These are phyloP conservation scores for Entomortierella parvispora DNA, from an alignment of 192 early-diverging fungal species.

Conservation along the genomic window DNA sequence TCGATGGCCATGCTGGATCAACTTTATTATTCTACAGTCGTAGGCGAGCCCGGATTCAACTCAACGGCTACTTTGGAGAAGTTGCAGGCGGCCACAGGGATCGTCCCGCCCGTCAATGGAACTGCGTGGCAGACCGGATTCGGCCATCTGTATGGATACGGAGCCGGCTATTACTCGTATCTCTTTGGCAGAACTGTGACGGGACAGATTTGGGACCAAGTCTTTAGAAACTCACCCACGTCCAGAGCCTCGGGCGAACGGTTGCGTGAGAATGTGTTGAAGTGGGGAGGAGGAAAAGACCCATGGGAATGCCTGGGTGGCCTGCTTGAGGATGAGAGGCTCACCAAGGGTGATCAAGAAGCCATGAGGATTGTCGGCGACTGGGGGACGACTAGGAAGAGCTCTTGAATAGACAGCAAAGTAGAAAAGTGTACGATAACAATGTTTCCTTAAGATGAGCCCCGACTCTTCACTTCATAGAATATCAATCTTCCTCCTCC, in stretches of 20 bases:
- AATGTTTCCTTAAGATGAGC: too few species aligned
- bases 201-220: slow-evolving; percentile 75
- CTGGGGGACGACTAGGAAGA: slow-evolving; percentile 57
- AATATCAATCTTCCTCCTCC: too few species aligned
- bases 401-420: too few species aligned
- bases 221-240: slow-evolving; percentile 75
- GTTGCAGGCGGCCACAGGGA: slow-evolving; percentile 68
- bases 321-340: slow-evolving; percentile 66
- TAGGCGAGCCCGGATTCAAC: slow-evolving; percentile 59
- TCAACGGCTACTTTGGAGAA: slow-evolving; percentile 65
- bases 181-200: slow-evolving; percentile 89
- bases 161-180: slow-evolving; percentile 95
- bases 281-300: slow-evolving; percentile 94
- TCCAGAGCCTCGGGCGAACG: slow-evolving; percentile 71
- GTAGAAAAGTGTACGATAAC: too few species aligned
- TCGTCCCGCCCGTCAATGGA: slow-evolving; percentile 75
- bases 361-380: slow-evolving; percentile 81
- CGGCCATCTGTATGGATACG: slow-evolving; percentile 91
- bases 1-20: slow-evolving; percentile 94
- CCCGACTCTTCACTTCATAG: too few species aligned
- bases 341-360: slow-evolving; percentile 66
- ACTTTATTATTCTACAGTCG: slow-evolving; percentile 76
- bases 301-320: slow-evolving; percentile 84
- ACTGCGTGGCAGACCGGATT: slow-evolving; percentile 94
- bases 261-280: slow-evolving; percentile 77